phyloP scores from a whole-genome alignment of 306 rosid species.

The Urtica urens region DNA sequence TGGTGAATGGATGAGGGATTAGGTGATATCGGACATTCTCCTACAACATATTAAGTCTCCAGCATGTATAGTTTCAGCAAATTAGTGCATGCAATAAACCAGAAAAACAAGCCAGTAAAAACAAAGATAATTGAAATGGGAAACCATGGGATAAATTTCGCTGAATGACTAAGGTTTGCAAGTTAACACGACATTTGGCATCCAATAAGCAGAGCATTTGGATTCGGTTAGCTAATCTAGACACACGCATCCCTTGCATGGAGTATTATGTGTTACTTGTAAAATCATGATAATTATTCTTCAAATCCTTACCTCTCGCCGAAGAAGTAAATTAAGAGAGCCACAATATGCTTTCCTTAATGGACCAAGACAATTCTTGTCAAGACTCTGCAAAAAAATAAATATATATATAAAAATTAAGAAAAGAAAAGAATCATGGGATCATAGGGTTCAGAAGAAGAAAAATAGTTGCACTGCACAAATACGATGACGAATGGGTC shows the following conservation, averaged over 20 bases:
- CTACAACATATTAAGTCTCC: not conserved
- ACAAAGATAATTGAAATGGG: not conserved
- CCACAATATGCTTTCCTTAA: conserved; percentile 75
- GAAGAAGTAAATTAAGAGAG: conserved; percentile 91
- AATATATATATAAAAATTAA: conserved; percentile 12
- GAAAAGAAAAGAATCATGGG: conserved; percentile 9
- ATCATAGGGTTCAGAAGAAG: not conserved
- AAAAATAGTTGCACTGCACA: not conserved
- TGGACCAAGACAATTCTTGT: conserved; percentile 60
- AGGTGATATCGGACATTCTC: too few species aligned
- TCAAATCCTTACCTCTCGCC: conserved; percentile 82
- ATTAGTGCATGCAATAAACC: not conserved
- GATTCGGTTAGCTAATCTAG: too few species aligned
- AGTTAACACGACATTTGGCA: too few species aligned
- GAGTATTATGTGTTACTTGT: too few species aligned
- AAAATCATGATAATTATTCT: not conserved
- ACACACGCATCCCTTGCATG: too few species aligned
- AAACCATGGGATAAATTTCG: not conserved
- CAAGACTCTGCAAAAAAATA: conserved; percentile 64
- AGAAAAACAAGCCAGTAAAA: not conserved
- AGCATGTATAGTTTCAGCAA: too few species aligned
- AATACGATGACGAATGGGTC: too few species aligned
- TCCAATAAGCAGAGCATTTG: too few species aligned
- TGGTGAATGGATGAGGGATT: too few species aligned
- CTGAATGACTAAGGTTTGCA: not conserved